Conservation (phyloP, 495 filamentous ascomycete genomes). For the Lindgomyces ingoldianus region DNA sequence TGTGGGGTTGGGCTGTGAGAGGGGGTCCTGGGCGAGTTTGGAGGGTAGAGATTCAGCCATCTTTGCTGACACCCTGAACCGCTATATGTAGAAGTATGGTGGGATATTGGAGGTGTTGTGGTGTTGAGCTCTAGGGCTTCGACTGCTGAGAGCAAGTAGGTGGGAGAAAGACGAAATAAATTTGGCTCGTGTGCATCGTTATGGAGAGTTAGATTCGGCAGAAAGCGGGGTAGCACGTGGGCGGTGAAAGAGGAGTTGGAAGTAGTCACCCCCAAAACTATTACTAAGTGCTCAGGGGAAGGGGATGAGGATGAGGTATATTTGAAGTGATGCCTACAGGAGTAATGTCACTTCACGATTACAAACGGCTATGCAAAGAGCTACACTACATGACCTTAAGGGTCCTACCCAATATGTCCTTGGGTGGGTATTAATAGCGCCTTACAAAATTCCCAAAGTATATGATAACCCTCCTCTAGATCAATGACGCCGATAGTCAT, state of each 20-base stretch:
- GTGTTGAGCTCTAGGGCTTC: too few species aligned
- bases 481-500: not conserved
- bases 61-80: too few species aligned
- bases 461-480: not conserved
- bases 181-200: not conserved
- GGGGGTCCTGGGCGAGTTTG: not conserved
- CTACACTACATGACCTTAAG: too few species aligned
- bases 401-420: not conserved
- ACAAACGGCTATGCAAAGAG: too few species aligned
- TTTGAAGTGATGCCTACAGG: too few species aligned
- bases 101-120: too few species aligned
- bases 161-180: too few species aligned
- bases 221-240: not conserved
- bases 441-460: not conserved
- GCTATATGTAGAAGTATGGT: too few species aligned
- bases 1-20: slow-evolving; percentile 24
- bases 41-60: not conserved
- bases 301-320: too few species aligned
- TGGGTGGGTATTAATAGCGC: not conserved
- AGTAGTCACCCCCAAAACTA: not conserved
- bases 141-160: too few species aligned
- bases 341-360: too few species aligned
- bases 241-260: not conserved
- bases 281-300: not conserved
- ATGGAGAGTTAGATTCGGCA: not conserved